phyloP scores from a whole-genome alignment of 2,329 filamentous ascomycete species.

The Clonostachys sp. region DNA sequence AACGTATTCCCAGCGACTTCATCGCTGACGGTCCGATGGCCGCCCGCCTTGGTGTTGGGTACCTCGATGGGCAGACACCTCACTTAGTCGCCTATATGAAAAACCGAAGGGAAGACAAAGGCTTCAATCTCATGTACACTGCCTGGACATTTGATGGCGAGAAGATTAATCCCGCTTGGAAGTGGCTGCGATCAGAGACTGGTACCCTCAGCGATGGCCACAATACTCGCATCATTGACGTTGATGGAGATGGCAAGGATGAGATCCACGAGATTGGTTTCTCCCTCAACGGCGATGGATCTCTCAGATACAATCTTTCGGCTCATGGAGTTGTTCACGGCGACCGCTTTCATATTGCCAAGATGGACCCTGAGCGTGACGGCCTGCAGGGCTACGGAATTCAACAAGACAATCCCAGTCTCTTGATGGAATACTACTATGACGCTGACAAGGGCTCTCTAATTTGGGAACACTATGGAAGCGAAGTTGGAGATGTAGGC shows the following conservation, averaged over 20 bases:
- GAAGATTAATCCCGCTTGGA: conserved; percentile 9
- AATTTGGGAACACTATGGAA: conserved; percentile 10
- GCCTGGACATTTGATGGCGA: conserved; percentile 11
- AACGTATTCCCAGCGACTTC: background rate
- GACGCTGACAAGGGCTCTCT: conserved; percentile 8
- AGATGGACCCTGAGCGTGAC: conserved; percentile 10
- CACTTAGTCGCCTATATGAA: background rate
- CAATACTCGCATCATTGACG: conserved; percentile 13
- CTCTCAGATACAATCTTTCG: conserved; percentile 8
- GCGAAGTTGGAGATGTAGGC: conserved; percentile 3
- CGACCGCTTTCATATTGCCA: conserved; percentile 13
- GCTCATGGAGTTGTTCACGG: conserved; percentile 10
- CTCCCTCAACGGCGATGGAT: conserved; percentile 11
- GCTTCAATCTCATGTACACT: background rate
- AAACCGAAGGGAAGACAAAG: background rate
- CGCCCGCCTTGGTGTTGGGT: background rate
- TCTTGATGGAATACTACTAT: conserved; percentile 13
- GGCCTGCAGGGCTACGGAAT: conserved; percentile 12
- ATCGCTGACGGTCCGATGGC: background rate
- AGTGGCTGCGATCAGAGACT: conserved; percentile 7
- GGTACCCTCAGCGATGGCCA: conserved; percentile 7
- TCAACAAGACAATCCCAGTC: conserved; percentile 9
- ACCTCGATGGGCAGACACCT: background rate
- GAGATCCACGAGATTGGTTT: conserved; percentile 13
- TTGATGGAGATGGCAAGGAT: conserved; percentile 10